Base-by-base conservation (phyloP, 805 yeast species). In the Candida maris region DNA sequence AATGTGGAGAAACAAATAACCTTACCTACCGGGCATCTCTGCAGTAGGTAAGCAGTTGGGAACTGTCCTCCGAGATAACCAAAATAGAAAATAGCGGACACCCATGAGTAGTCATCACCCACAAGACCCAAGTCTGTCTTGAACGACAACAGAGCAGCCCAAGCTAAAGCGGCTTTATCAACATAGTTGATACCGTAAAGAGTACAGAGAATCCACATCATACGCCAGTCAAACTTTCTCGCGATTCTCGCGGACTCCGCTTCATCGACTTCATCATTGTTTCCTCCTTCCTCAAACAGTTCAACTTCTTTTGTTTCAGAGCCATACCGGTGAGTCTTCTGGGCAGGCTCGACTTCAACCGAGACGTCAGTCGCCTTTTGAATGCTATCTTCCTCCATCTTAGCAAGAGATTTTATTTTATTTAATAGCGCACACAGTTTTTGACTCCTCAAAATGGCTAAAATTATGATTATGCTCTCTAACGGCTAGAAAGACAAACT, bases 31-130 rank as follows among this genome's bases (percentile, higher is more conserved):
- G 84, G 81, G 26, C 65, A 64, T 28, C 61, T 67, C 46, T 79
- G 83, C 29, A 79, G 64, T 34, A 56, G 54, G 19, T 52, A 46
- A 10, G 61, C 54, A 3, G 73, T 66, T 6, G 78, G 78, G 32
- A 61, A 63, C 35, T 67, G 71, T 39, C 69, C 71, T 5, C 59
- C 60, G 41, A 75, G 48, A 48, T 73, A 75, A 16, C 75, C 75
- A 19, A 71, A 37, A 34, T 56, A 56, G 32, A 59, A 59, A 8
- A 56, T 51, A 17, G 65, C 46, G 17, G 65, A 55, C 27, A 59
- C 60, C 74, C 75, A 70, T 12, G 68, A 53, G 39, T 64, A 71
- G 34, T 60, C 49, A 19, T 46, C 45, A 21, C 74, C 69, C 3
- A 15, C 26, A 12, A 37, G 35, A 13, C 57, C 39, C 37, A 64